These are phyloP conservation scores for Nigrospora osmanthi DNA, from an alignment of 2,329 filamentous ascomycete species.

Conservation along the genomic window DNA sequence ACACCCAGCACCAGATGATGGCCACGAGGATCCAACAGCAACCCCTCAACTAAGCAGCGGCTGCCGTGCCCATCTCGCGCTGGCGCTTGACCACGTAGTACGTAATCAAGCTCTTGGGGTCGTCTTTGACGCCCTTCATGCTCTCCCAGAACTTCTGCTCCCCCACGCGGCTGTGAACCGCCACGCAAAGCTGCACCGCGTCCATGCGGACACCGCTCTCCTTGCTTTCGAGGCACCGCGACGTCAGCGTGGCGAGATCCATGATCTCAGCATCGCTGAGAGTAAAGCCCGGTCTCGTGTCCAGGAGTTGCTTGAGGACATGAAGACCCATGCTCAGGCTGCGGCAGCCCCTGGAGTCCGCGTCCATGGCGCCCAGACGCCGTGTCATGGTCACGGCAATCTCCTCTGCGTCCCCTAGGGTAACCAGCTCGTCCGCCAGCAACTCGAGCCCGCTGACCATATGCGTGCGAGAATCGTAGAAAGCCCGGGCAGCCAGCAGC, in stretches of 20 bases:
- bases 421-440: constrained; percentile 63
- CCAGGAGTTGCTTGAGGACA: constrained; percentile 51
- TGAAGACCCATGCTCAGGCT: constrained; percentile 56
- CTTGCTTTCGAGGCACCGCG: constrained; percentile 49
- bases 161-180: constrained; percentile 56
- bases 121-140: constrained; percentile 57
- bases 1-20: too few relatives aligned
- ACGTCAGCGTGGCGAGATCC: constrained; percentile 41
- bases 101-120: constrained; percentile 68
- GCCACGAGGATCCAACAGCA: neutral
- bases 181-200: constrained; percentile 72
- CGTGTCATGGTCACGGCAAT: constrained; percentile 46
- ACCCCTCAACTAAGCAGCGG: constrained; percentile 5
- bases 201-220: constrained; percentile 63
- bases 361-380: constrained; percentile 37
- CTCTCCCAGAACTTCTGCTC: constrained; percentile 60
- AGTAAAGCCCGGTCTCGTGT: constrained; percentile 36
- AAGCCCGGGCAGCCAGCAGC: constrained; percentile 55
- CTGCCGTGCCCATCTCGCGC: constrained; percentile 32
- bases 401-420: constrained; percentile 55
- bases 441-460: constrained; percentile 69
- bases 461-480: constrained; percentile 61
- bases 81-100: constrained; percentile 73
- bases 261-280: constrained; percentile 44
- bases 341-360: constrained; percentile 36